Evolutionary conservation across 179 eudicot genomes (phyloP), one percentile per base, ranked within the genome.

Genomic region (Silene vulgaris): DNA sequence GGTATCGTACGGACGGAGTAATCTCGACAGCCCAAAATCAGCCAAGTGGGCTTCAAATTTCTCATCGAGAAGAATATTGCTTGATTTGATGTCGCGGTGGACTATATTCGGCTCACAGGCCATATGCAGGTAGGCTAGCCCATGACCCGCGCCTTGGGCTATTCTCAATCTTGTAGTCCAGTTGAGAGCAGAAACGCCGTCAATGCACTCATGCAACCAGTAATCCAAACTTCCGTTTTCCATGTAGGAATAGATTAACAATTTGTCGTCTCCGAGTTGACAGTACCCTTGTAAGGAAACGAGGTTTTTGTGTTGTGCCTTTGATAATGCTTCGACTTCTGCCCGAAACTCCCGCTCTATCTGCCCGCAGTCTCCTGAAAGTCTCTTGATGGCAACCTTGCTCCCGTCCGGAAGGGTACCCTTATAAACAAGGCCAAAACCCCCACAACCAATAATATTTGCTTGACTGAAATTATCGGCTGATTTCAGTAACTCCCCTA

Each of bases 341-440:
- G 97, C 97, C 60, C 87, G 96, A 69, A 91, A 93, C 77, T 93
- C 98, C 0, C 98, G 96, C 48, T 93, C 98, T 89, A 93, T 91
- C 75, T 93, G 96, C 19, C 98, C 97, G 66, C 97, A 93, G 60
- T 93, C 98, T 17, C 98, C 98, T 13, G 97, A 91, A 29, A 93
- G 93, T 81, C 93, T 78, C 84, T 93, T 93, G 79, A 93, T 87
- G 19, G 98, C 98, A 32, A 89, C 93, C 81, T 90, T 91, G 7
- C 50, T 73, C 57, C 97, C 97, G 65, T 89, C 78, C 0, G 97
- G 90, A 29, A 93, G 81, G 50, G 82, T 82, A 20, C 97, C 98
- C 75, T 90, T 91, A 82, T 88, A 93, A 40, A 93, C 98, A 1
- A 93, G 86, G 64, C 97, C 98, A 65, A 93, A 93, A 26, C 97